Evolutionary conservation across 495 filamentous ascomycete species (phyloP), one percentile per base, ranked within the genome.

Genomic region (Hypoxylon fragiforme): DNA sequence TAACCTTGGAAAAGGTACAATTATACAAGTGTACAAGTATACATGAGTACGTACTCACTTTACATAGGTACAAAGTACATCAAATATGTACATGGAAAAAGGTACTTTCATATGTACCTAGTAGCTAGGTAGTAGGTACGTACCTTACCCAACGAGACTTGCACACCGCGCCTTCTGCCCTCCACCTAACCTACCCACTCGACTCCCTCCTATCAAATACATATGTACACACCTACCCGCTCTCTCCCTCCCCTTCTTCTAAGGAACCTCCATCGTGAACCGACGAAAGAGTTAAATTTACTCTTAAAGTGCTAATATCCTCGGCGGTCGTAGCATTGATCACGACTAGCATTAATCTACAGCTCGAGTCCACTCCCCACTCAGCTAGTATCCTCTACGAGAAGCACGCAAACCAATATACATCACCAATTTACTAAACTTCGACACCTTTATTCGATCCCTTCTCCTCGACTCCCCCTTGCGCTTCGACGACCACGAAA

Each of bases 151-250:
- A 51, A 54, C 19, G 49, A 53, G 32, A 51, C 58, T 64, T 56
- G 54, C 54, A 57, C 62, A 63, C 65, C 59, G 65, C 65, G 65
- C 54, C 61, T 62, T 68, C 56, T 54, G 42, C 53, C 54, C 50
- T 54, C 54, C 56, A 54, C 49, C 47, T 50, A 47, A 30, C 45
- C 42, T 52, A 36, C 63, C 57, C 58, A 64, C 60, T 56, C 60
- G 50, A 50, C 63, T 60, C 61, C 48, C 57, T 62, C 62, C 49
- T 60, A 60, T 59, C 57, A 62, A 67, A 67, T 65, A 65, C 64
- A 62, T 67, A 58, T 57, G 58, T 64, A 57, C 58, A 63, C 60
- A 63, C 49, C 60, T 63, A 63, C 35, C 60, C 60, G 44, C 60
- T 54, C 48, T 24, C 51, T 31, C 40, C 24, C 37, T 22, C 52